phyloP scores from a whole-genome alignment of 2,329 filamentous ascomycete species.

The Aureobasidium sp. region DNA sequence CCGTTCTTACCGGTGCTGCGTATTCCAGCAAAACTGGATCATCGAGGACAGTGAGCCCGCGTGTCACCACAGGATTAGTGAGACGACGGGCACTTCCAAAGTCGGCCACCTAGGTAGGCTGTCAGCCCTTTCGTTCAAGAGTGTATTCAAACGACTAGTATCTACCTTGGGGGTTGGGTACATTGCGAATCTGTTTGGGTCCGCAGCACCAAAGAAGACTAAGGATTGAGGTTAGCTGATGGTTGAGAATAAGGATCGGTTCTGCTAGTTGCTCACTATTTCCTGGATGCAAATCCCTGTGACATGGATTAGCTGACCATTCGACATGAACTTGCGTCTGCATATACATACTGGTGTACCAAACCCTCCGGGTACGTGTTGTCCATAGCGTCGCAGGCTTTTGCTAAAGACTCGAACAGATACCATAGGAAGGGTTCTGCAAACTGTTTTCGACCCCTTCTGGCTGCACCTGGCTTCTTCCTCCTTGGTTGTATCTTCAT shows the following conservation, averaged over 20 bases:
- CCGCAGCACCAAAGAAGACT: not conserved
- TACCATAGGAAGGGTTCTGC: conserved; percentile 4
- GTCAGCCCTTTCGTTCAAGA: not conserved
- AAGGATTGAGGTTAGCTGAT: no score
- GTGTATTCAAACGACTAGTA: no score
- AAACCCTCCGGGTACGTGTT: not conserved
- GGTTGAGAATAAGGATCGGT: no score
- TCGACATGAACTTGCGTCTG: not conserved
- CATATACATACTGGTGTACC: not conserved
- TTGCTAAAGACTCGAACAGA: not conserved
- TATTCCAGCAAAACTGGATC: not conserved
- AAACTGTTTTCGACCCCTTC: not conserved
- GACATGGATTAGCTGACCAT: not conserved
- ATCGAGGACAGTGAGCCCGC: not conserved
- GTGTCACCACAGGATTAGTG: not conserved
- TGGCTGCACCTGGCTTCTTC: no score
- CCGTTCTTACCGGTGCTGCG: not conserved
- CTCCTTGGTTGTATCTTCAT: not conserved
- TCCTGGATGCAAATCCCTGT: conserved; percentile 1
- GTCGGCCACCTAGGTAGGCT: not conserved
- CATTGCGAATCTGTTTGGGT: not conserved
- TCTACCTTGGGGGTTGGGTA: not conserved
- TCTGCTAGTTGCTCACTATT: not conserved
- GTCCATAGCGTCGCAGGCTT: not conserved
- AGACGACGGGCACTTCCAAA: not conserved